These are phyloP conservation scores for Kwoniella mangroviensis DNA, from an alignment of 768 basidiomycete species.

Conservation along the genomic window DNA sequence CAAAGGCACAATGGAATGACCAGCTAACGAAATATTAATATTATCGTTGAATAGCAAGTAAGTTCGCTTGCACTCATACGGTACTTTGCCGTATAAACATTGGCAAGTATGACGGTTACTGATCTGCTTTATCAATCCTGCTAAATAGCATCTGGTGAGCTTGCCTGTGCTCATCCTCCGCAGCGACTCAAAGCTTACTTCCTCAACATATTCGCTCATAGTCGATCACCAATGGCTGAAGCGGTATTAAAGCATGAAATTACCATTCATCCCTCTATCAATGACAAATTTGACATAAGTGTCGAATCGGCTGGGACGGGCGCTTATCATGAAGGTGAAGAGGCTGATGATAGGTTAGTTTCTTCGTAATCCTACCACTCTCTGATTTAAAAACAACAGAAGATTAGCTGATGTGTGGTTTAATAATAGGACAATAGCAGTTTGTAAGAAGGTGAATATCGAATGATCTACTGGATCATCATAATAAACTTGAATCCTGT, in stretches of 20 bases:
- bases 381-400: background rate
- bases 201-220: conserved; percentile 18
- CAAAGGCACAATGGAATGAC: background rate
- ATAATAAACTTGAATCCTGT: too few species aligned
- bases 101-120: too few species aligned
- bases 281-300: conserved; percentile 65
- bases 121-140: background rate
- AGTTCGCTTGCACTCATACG: conserved; percentile 12
- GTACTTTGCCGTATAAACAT: too few species aligned
- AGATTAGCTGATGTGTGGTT: conserved; percentile 23
- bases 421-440: conserved; percentile 67
- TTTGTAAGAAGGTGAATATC: conserved; percentile 69
- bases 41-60: conserved; percentile 36
- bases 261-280: conserved; percentile 27
- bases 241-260: conserved; percentile 71
- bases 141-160: conserved; percentile 39
- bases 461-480: too few species aligned
- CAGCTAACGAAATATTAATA: background rate
- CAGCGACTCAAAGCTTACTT: background rate
- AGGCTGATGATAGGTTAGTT: conserved; percentile 78
- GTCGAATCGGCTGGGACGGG: conserved; percentile 87
- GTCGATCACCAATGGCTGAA: conserved; percentile 90
- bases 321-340: conserved; percentile 80
- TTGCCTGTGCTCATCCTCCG: background rate
- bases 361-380: background rate